These are phyloP conservation scores for Oryza brachyantha DNA, from an alignment of 176 grass and related monocot species.

Conservation along the genomic window DNA sequence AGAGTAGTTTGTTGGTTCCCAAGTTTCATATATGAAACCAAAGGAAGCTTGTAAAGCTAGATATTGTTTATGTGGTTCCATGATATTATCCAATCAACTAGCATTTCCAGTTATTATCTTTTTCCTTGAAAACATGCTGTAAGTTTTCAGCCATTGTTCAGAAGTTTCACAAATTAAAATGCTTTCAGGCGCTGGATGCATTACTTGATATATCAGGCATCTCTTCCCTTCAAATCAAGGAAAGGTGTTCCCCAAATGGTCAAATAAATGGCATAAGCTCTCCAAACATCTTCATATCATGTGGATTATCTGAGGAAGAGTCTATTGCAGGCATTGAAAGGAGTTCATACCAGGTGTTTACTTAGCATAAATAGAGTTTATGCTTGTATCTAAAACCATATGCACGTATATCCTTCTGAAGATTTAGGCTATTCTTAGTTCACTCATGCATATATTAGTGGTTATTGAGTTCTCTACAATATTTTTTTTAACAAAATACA, in stretches of 20 bases:
- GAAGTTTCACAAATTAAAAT: slow-evolving; percentile 26
- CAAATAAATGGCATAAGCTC: slow-evolving; percentile 19
- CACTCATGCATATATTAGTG: neutral
- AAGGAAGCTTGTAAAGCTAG: too few species aligned
- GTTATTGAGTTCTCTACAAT: neutral
- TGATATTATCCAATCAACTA: neutral
- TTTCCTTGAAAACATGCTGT: neutral
- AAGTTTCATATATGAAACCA: too few species aligned
- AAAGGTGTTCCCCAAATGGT: slow-evolving; percentile 20
- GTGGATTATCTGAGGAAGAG: slow-evolving; percentile 31
- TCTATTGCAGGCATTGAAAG: slow-evolving; percentile 4
- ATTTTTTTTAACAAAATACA: neutral
- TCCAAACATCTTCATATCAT: slow-evolving; percentile 34
- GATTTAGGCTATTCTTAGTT: slow-evolving; percentile 4
- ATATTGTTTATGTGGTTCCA: too few species aligned
- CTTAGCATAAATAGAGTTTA: slow-evolving; percentile 1
- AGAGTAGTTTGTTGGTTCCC: too few species aligned
- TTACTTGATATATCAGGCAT: slow-evolving; percentile 73
- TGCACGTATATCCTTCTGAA: neutral
- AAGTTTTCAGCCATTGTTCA: neutral
- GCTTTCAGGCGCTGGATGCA: slow-evolving; percentile 67
- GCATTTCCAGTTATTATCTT: neutral
- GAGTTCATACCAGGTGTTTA: slow-evolving; percentile 59
- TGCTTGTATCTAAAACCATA: neutral
- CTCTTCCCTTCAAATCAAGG: slow-evolving; percentile 28